A percentile compares a stretch with the other conserved stretches of the same genome.
Evolutionary conservation across 345 rosid species (phyloP).

Genomic region (Rhodamnia rubescens): DNA sequence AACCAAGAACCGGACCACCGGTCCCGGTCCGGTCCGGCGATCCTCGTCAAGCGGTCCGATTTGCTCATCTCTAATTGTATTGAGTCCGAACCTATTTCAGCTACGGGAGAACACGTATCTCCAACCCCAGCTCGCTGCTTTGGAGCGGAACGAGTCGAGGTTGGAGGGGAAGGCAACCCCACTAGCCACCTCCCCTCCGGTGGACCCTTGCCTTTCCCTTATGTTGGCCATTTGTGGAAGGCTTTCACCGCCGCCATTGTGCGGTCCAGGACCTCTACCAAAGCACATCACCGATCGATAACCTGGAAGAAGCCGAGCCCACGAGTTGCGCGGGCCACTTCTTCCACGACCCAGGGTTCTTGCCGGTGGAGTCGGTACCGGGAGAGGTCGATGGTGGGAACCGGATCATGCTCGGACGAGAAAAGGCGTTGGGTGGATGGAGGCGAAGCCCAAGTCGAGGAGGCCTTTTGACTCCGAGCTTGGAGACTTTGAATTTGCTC

Average conservation of each 20-base stretch:
- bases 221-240: conserved; percentile 14
- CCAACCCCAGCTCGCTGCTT: conserved; percentile 25
- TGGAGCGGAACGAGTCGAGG: conserved; percentile 25
- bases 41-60: too few relatives aligned
- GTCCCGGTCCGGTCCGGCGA: too few relatives aligned
- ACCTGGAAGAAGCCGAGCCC: conserved; percentile 42
- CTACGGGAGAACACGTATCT: neutral
- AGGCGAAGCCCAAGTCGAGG: conserved; percentile 26
- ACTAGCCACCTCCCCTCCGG: neutral
- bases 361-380: conserved; percentile 13
- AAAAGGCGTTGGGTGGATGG: conserved; percentile 13
- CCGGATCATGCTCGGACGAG: neutral
- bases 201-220: conserved; percentile 22
- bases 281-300: conserved; percentile 33
- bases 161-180: conserved; percentile 26
- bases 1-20: too few relatives aligned
- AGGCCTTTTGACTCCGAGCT: conserved; percentile 26
- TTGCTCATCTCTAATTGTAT: too few relatives aligned
- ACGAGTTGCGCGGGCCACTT: conserved; percentile 13
- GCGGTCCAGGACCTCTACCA: conserved; percentile 21
- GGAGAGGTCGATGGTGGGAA: conserved; percentile 35
- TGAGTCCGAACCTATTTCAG: neutral
- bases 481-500: conserved; percentile 24
- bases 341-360: conserved; percentile 10
- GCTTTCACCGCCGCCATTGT: conserved; percentile 8